Percentiles rank a stretch among this genome's conserved stretches.
Conservation (phyloP, 352 stramenopile species). For the Phytopythium boreale region DNA sequence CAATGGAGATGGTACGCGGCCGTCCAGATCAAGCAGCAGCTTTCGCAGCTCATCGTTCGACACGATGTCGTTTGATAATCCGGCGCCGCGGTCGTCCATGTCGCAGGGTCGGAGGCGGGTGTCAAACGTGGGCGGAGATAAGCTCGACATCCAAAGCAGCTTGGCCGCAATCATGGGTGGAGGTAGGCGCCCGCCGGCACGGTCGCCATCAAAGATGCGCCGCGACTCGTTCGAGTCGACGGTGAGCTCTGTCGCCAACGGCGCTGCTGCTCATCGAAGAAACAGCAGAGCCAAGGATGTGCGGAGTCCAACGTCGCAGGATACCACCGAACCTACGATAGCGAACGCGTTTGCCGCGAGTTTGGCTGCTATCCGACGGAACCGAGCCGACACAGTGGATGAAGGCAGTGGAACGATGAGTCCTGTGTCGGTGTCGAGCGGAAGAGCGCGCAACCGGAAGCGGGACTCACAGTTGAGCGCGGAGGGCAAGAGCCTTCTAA, state of each 20-base stretch:
- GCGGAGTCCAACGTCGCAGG: neutral
- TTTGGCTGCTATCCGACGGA: slow-evolving; percentile 68
- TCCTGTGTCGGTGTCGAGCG: slow-evolving; percentile 11
- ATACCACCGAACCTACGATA: slow-evolving; percentile 28
- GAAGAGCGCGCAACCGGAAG: slow-evolving; percentile 46
- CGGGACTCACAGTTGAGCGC: slow-evolving; percentile 71
- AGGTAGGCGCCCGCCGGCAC: slow-evolving; percentile 19
- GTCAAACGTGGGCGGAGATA: slow-evolving; percentile 38
- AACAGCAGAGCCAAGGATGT: slow-evolving; percentile 3
- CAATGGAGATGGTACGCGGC: slow-evolving; percentile 15
- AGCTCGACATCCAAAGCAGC: slow-evolving; percentile 47
- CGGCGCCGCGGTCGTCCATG: slow-evolving; percentile 36
- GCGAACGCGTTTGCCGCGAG: slow-evolving; percentile 72
- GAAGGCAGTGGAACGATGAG: slow-evolving; percentile 25
- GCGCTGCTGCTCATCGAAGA: slow-evolving; percentile 3
- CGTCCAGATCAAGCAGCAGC: slow-evolving; percentile 51
- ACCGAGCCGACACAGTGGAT: slow-evolving; percentile 62
- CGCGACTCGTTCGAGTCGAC: slow-evolving; percentile 59
- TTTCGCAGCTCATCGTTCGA: slow-evolving; percentile 53
- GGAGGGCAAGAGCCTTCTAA: slow-evolving; percentile 70
- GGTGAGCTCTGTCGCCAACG: slow-evolving; percentile 22
- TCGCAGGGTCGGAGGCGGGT: slow-evolving; percentile 35
- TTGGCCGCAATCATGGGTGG: slow-evolving; percentile 63
- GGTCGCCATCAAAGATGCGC: slow-evolving; percentile 20
- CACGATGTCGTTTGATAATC: slow-evolving; percentile 32